These are phyloP conservation scores for Phalaenopsis hybrid DNA, from an alignment of 116 monocot species.

Conservation along the genomic window DNA sequence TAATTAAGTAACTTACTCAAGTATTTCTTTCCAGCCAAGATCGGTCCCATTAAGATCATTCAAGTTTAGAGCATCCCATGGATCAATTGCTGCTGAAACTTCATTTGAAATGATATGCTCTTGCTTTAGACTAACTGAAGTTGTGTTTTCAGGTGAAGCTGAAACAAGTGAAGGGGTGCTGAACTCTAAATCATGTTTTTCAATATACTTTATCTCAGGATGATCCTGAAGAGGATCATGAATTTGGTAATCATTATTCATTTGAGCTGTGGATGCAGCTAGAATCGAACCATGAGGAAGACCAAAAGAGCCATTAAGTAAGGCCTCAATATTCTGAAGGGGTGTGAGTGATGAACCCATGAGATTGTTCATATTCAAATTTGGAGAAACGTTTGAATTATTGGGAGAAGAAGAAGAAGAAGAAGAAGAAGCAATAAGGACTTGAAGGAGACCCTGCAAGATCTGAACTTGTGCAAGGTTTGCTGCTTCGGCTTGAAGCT, in stretches of 20 bases:
- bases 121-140: slow-evolving; percentile 4
- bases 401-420: slow-evolving; percentile 4
- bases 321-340: background rate
- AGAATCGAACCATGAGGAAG: background rate
- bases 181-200: background rate
- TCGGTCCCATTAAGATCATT: slow-evolving; percentile 9
- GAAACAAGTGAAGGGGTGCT: background rate
- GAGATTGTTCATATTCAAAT: background rate
- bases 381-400: background rate
- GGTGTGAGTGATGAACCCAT: slow-evolving; percentile 2
- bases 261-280: background rate
- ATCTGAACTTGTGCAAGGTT: slow-evolving; percentile 27
- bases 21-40: slow-evolving; percentile 17
- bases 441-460: slow-evolving; percentile 26
- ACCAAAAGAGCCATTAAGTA: background rate
- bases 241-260: background rate
- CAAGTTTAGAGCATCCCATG: background rate
- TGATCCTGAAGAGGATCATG: background rate
- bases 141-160: background rate
- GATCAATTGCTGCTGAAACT: background rate
- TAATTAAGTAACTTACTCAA: slow-evolving; percentile 9
- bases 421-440: slow-evolving; percentile 9
- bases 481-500: slow-evolving; percentile 3
- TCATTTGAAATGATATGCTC: background rate
- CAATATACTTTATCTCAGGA: background rate